phyloP scores from a whole-genome alignment of 2,329 filamentous ascomycete genomes.

The Cadophora luteo-olivacea region DNA sequence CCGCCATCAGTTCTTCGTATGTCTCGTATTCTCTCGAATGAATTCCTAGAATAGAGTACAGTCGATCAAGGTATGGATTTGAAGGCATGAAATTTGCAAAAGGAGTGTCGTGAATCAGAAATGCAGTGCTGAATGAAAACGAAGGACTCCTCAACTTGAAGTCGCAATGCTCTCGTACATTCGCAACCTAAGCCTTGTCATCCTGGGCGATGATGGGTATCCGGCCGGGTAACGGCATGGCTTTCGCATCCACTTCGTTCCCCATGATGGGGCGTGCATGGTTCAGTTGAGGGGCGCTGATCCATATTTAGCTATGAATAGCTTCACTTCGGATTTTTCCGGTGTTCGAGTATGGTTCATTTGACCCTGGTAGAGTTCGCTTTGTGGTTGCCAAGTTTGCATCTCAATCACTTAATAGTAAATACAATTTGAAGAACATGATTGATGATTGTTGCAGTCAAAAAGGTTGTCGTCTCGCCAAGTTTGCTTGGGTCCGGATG shows the following conservation, averaged over 20 bases:
- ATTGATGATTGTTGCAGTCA: not conserved
- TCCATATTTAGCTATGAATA: not conserved
- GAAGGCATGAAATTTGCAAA: not conserved
- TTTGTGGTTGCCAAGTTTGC: too few relatives aligned
- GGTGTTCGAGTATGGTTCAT: not conserved
- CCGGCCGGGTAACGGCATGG: not conserved
- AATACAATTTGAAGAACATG: not conserved
- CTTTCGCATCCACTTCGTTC: not conserved
- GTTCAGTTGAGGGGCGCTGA: not conserved
- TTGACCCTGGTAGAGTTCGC: not conserved
- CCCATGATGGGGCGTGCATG: not conserved
- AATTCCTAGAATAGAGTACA: not conserved
- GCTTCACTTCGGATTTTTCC: not conserved
- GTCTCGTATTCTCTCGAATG: not conserved
- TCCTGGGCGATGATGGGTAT: slow-evolving; percentile 3
- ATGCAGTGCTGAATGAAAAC: not conserved
- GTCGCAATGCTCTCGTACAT: too few relatives aligned
- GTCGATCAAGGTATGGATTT: not conserved
- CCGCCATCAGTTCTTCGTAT: not conserved
- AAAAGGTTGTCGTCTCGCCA: not conserved
- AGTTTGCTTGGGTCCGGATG: slow-evolving; percentile 2
- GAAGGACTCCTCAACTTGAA: not conserved
- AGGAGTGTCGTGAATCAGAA: not conserved
- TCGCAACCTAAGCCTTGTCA: slow-evolving; percentile 1
- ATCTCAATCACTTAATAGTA: not conserved